Base-by-base conservation (phyloP, 163 green algal species). In the Coccomyxa subellipsoidea region DNA sequence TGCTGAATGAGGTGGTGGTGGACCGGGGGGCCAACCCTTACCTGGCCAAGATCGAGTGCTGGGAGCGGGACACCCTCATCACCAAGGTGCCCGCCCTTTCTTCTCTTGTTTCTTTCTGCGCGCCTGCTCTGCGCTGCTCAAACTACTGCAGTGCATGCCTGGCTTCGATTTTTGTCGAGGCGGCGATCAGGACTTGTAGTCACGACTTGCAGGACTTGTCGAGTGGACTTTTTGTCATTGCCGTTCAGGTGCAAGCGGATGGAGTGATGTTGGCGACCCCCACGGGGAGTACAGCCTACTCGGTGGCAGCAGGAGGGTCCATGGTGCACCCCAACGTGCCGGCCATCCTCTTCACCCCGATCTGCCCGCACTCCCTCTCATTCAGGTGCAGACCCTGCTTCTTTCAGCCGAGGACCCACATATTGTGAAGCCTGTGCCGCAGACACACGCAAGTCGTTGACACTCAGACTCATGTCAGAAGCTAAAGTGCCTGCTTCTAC, bases 241-340 rank as follows among this genome's bases (percentile, higher is more conserved):
- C 76, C 36, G 82, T 25, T 69, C 79, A 89, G 80, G 81, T 92
- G 75, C 93, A 97, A 90, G 94, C 90, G 34, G 96, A 99, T 84
- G 96, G 96, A 10, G 90, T 99, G 7, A 96, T 99, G 82, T 76
- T 99, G 69, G 93, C 95, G n/a, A 99, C 97, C 27, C 96, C 96
- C 27, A 99, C 97, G 1, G 97, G 96, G 73, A 95, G 87, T 80
- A 99, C 97, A 0, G 96, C 96, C 31, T 99, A 99, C 90, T 95
- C 87, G 53, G 90, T 98, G 25, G 93, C 96, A 31, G 94, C 94
- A 29, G 94, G 89, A 31, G 96, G 96, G 10, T 96, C 91, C 79
- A 98, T 98, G 93, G 94, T 98, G 59, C 95, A 99, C 90, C 96
- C 96, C 18, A 93, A 92, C 71, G 95, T 99, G 34, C 94, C 94